Base-by-base conservation (phyloP, 2,329 filamentous ascomycete genomes). In the Byssochlamys sp. region DNA sequence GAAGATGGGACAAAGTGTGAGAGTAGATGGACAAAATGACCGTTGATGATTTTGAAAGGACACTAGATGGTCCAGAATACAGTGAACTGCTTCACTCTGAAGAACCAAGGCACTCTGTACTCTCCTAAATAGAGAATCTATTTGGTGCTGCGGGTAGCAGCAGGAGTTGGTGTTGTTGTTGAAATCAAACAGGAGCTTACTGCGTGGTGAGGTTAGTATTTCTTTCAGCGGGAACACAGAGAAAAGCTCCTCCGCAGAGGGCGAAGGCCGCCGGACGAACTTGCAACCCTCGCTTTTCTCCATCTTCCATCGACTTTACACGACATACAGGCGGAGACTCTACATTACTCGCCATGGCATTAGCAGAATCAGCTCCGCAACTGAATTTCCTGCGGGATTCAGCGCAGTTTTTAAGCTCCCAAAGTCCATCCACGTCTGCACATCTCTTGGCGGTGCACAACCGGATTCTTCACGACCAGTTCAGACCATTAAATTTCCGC, bases 341-440 rank as follows among this genome's bases (percentile, higher is more conserved):
- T 25, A 51, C n/a, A 10, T 48, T 25, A 31, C 50, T 19, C 31
- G 60, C 19, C 14, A 69, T 68, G 65, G 54, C 66, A 49, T 60
- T 60, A 11, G 55, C 59, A 26, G 66, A 62, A 9, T 55, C 56
- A 56, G 48, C 64, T 6, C 57, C 69, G 52, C 65, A 65, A 31
- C 61, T 75, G 59, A 63, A 67, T 48, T 77, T 73, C 59, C 62
- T 77, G n/a, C 69, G 62, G 59, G 62, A 68, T 49, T 69, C 75
- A 24, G 72, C 72, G 2, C 62, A 63, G 56, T 64, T 67, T 31
- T 61, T 76, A 54, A 63, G 62, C 39, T 58, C 63, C 7, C 56
- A 62, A 19, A 73, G 71, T 57, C 70, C 71, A 19, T 74, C 75
- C 11, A 77, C 74, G n/a, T 68, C 75, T 1, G 68, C 73, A 12